Evolutionary conservation across 352 stramenopile species (phyloP), one percentile per base, ranked within the genome.

Genomic region (Thraustotheca clavata): DNA sequence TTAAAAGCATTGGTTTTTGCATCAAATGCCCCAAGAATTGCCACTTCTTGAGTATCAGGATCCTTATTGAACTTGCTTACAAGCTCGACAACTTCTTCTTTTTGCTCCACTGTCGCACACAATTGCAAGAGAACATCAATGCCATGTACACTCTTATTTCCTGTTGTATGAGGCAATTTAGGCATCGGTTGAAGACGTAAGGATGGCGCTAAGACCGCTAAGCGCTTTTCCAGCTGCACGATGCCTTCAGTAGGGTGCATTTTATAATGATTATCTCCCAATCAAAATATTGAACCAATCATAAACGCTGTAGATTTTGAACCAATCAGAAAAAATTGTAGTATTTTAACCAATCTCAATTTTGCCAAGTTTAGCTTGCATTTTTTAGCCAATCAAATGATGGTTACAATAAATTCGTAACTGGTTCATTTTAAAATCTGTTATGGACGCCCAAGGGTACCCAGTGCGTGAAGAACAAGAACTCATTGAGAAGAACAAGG

Each of bases 351-450:
- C n/a, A n/a, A n/a, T n/a, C n/a, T n/a, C n/a, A n/a, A n/a, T n/a
- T n/a, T n/a, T n/a, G n/a, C n/a, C n/a, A n/a, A n/a, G n/a, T n/a
- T n/a, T n/a, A n/a, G n/a, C n/a, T n/a, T n/a, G n/a, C n/a, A n/a
- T n/a, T n/a, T n/a, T n/a, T n/a, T n/a, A n/a, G n/a, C n/a, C n/a
- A n/a, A n/a, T n/a, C n/a, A n/a, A n/a, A n/a, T n/a, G n/a, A n/a
- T n/a, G n/a, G n/a, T n/a, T n/a, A n/a, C n/a, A n/a, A n/a, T n/a
- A n/a, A n/a, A n/a, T n/a, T n/a, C n/a, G n/a, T n/a, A n/a, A n/a
- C n/a, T n/a, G n/a, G n/a, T 59, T 18, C 52, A 61, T 61, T 61
- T 61, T 26, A n/a, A 48, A 22, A 49, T 52, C 35, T 61, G 29
- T n/a, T n/a, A n/a, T n/a, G n/a, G n/a, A n/a, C n/a, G n/a, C n/a